Evolutionary conservation across 495 filamentous ascomycete genomes (phyloP), one percentile per base, ranked within the genome.

Genomic region (Clavariopsis aquatica): DNA sequence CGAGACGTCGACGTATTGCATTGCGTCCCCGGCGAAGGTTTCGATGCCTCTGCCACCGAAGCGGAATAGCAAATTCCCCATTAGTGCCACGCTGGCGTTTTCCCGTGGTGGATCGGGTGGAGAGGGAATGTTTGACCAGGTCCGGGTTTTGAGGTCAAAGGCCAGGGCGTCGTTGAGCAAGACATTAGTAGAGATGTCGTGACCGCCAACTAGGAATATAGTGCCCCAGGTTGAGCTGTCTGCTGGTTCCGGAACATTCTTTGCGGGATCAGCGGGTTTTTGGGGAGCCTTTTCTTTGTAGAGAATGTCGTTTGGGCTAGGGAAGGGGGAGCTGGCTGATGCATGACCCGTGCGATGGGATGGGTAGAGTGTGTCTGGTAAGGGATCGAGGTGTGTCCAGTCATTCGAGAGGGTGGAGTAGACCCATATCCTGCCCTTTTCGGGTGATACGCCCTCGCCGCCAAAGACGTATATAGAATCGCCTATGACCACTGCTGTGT

Each of bases 401-500:
- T 73, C 70, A 55, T 81, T 77, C 5, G 77, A 77, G 55, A 80
- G 76, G 1, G 85, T 88, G 73, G 83, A 78, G 70, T 85, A 89
- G 13, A 86, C 74, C 87, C 87, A 89, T 31, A 89, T 79, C 1
- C 87, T 77, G 8, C 87, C 87, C n/a, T 74, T 71, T 66, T 89
- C 87, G 54, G 86, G 75, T 83, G 75, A 8, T 71, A 72, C 23
- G 38, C 52, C 51, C 31, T 81, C 77, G 10, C 87, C 87, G 52
- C 87, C 87, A 69, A 85, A 89, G 7, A 89, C 57, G 73, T 86
- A 87, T 67, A 89, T 85, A 24, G 78, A 74, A 52, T 83, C 79
- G 19, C 83, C 82, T 66, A 88, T 81, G 0, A 81, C 77, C 13
- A 81, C 81, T 3, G 84, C 80, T 22, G 83, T 81, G 66, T 88